Base-by-base conservation (phyloP, 371 early-diverging fungal species). In the Parasitella parasitica region DNA sequence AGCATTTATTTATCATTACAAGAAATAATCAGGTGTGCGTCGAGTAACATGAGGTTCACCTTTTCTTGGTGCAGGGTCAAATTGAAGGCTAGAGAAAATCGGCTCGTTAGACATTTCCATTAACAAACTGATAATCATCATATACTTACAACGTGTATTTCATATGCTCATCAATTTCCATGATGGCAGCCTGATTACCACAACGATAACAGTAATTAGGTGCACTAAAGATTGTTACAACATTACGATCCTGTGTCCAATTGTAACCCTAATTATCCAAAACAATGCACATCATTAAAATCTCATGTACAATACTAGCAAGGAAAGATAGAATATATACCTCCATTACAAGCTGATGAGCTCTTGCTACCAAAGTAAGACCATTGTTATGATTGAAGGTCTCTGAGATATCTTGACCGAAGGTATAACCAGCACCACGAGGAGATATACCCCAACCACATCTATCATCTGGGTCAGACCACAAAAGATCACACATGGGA, bases 121-220 rank as follows among this genome's bases (percentile, higher is more conserved):
- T 4, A 46, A 16, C 22, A 13, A 6, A 3, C 27, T 16, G 4
- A 0, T 16, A 6, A 27, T 27, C 11, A 55, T 30, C n/a, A n/a
- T 26, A 12, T 4, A 78, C 89, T 73, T 83, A 94, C 92, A 94
- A 94, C 57, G 92, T 89, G 76, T 97, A 94, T 86, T 98, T 92
- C 56, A 93, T 80, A 52, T 87, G 86, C 71, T 97, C 97, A 67
- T 95, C 92, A 63, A 99, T 90, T 66, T 92, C 86, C 93, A 99
- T 91, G 58, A 99, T 95, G 32, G 96, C 91, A 27, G 99, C 99
- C 32, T 98, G 94, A 75, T 99, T 99, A 24, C 99, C 99, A 69
- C 99, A 99, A 55, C 99, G 91, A 72, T 99, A 99, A 80, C 99
- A 99, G 78, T 99, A 99, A 80, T 97, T 99, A 20, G 99, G 99